A percentile compares a stretch with the other conserved stretches of the same genome.
Evolutionary conservation across 306 rosid species (phyloP).

Genomic region (Sechiopsis laciniata): DNA sequence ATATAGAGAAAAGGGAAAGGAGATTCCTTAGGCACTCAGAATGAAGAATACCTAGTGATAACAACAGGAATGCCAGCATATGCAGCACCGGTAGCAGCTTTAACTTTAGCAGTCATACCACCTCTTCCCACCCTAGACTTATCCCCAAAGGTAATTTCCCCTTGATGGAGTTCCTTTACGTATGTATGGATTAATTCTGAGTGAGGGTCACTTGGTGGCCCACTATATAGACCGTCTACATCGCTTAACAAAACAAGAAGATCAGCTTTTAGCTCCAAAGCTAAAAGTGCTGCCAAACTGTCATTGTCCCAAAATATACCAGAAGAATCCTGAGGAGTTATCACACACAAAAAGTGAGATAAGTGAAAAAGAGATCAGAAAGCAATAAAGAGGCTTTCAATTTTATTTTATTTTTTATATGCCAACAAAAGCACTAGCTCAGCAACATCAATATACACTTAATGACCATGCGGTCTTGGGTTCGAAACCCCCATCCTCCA

Average conservation of each 20-base stretch:
- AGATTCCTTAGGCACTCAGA: slow-evolving; percentile 1
- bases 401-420: background rate
- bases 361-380: slow-evolving; percentile 5
- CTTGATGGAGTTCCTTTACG: slow-evolving; percentile 78
- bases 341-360: slow-evolving; percentile 3
- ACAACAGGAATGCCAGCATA: slow-evolving; percentile 91
- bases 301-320: slow-evolving; percentile 99
- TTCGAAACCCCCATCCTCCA: no score
- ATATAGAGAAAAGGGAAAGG: background rate
- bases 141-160: slow-evolving; percentile 92
- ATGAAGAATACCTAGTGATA: slow-evolving; percentile 67
- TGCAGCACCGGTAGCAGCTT: slow-evolving; percentile 86
- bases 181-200: slow-evolving; percentile 91
- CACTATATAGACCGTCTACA: slow-evolving; percentile 89
- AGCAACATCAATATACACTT: no score
- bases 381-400: background rate
- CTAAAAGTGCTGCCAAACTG: slow-evolving; percentile 94
- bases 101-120: slow-evolving; percentile 98
- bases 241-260: slow-evolving; percentile 93
- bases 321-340: slow-evolving; percentile 68
- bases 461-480: no score
- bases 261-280: slow-evolving; percentile 93
- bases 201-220: slow-evolving; percentile 92
- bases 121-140: slow-evolving; percentile 99
- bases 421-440: no score